Evolutionary conservation across 805 yeast species (phyloP).

Genomic region (Tetrapisispora phaffii): DNA sequence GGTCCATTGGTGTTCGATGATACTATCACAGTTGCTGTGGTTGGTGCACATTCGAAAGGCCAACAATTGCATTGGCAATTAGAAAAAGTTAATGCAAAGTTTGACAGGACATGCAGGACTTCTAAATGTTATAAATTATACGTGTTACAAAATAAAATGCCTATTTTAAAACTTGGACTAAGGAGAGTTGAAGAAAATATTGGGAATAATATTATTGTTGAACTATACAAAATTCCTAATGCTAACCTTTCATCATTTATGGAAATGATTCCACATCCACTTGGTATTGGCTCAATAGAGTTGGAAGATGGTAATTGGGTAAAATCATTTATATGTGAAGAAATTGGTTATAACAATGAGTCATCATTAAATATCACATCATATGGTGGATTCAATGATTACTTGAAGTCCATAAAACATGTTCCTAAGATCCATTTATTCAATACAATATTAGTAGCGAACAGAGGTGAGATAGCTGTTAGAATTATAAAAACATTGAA

Average conservation of each 20-base stretch:
- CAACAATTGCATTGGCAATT: slow-evolving; percentile 92
- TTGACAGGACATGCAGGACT: slow-evolving; percentile 57
- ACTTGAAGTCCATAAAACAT: slow-evolving; percentile 26
- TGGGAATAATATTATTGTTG: slow-evolving; percentile 62
- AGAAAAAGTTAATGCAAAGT: slow-evolving; percentile 68
- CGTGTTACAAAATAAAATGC: slow-evolving; percentile 75
- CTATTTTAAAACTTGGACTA: slow-evolving; percentile 83
- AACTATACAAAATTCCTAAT: slow-evolving; percentile 72
- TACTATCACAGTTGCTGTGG: slow-evolving; percentile 71
- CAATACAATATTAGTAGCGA: slow-evolving; percentile 81
- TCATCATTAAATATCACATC: slow-evolving; percentile 76
- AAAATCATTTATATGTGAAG: slow-evolving; percentile 93
- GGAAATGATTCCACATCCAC: slow-evolving; percentile 83
- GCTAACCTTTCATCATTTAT: slow-evolving; percentile 77
- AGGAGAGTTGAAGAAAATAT: slow-evolving; percentile 44
- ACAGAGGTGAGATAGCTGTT: slow-evolving; percentile 96
- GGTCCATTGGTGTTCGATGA: slow-evolving; percentile 27
- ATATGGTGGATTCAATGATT: slow-evolving; percentile 81
- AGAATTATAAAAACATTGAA: slow-evolving; percentile 83
- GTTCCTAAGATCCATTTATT: slow-evolving; percentile 29
- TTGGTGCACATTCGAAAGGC: slow-evolving; percentile 89
- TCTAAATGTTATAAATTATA: slow-evolving; percentile 63
- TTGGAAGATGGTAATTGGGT: slow-evolving; percentile 72
- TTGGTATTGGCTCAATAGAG: slow-evolving; percentile 91
- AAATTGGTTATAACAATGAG: slow-evolving; percentile 60